Base-by-base conservation (phyloP, 2,329 filamentous ascomycete genomes). In the Aspergillus pseudoterreus region DNA sequence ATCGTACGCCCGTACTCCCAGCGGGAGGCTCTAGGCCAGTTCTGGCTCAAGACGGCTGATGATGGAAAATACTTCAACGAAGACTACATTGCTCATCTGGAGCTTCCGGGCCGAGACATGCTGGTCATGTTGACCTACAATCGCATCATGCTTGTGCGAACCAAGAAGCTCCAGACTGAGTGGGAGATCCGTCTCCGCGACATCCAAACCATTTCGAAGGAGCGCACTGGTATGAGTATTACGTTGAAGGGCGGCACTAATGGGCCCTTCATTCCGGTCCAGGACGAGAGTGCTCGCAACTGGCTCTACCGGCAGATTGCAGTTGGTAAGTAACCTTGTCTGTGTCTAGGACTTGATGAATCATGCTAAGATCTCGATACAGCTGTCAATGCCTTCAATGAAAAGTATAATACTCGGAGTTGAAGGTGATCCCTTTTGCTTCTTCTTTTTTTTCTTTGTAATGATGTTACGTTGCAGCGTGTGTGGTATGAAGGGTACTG, bases 61-160 rank as follows among this genome's bases (percentile, higher is more conserved):
- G 94, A 96, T 58, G 94, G 94, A 55, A 94, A 92, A 70, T 97
- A 92, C 78, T 99, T 99, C 81, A 87, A 95, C 73, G 94, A 99
- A 72, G 83, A 90, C 67, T 99, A 99, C 75, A 94, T 99, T 69
- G 95, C 92, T 4, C 95, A 99, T 68, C 79, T 99, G 4, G 92
- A 99, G 72, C 82, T 99, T 22, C 88, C 90, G 10, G 84, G 86
- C 54, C 90, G 94, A 69, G 92, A 95, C 67, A 88, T 91, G 78
- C 85, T 92, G 51, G 87, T 92, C 44, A 90, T 97, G 83, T 81
- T 99, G 54, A 96, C 89, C 9, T 94, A 88, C 68, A 81, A 83
- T 57, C 84, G 90, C 4, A 96, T 99, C 68, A 84, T 99, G 79
- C 83, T 97, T 50, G 89, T 99, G 56, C 83, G 91, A 60, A 90